phyloP scores from a whole-genome alignment of 169 alveolate species.

The Pseudocohnilembus persalinus region DNA sequence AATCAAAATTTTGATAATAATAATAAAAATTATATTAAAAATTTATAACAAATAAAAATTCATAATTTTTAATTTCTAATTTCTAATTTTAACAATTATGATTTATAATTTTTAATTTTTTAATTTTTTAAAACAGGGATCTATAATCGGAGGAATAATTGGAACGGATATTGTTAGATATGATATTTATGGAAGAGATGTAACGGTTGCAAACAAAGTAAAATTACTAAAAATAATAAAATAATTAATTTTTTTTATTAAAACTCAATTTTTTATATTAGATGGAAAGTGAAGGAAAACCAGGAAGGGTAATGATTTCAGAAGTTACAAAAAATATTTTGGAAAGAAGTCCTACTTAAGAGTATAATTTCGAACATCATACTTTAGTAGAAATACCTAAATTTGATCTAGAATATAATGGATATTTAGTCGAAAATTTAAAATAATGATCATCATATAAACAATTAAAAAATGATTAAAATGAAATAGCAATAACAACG shows the following conservation, averaged over 20 bases:
- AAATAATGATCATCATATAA: not conserved
- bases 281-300: conserved; percentile 52
- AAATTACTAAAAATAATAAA: no score
- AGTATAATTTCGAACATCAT: not conserved
- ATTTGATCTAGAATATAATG: not conserved
- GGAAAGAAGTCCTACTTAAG: conserved; percentile 1
- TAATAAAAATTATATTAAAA: no score
- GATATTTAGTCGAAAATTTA: not conserved
- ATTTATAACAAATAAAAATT: no score
- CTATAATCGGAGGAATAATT: conserved; percentile 50
- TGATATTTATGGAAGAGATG: conserved; percentile 60
- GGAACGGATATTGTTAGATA: conserved; percentile 61
- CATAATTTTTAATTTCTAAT: no score
- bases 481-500: no score
- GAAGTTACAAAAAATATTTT: conserved; percentile 41
- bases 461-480: no score
- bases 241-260: no score
- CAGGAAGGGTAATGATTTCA: conserved; percentile 44
- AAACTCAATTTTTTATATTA: no score
- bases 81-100: no score
- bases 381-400: not conserved
- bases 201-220: conserved; percentile 47
- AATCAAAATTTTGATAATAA: no score
- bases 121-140: conserved; percentile 17
- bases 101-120: not conserved